A percentile compares a stretch with the other conserved stretches of the same genome.
These are phyloP conservation scores for Coemansia sp. DNA, from an alignment of 192 early-diverging fungal genomes.

Conservation along the genomic window DNA sequence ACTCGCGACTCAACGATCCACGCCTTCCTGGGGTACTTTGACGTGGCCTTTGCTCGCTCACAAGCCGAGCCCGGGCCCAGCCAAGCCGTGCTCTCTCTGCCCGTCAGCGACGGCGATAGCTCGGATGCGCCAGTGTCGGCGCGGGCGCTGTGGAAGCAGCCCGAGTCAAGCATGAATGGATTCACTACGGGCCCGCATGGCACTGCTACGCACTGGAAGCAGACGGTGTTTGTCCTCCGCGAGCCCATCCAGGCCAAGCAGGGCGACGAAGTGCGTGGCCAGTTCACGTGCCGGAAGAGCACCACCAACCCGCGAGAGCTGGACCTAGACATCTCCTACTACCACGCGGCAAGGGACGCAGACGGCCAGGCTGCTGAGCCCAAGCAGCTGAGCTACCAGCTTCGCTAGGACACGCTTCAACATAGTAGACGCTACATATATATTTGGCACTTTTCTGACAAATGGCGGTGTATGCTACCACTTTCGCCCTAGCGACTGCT, in stretches of 20 bases:
- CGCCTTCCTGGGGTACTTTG: constrained; percentile 90
- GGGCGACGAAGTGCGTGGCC: constrained; percentile 57
- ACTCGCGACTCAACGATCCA: constrained; percentile 65
- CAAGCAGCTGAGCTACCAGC: constrained; percentile 35
- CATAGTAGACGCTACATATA: not conserved
- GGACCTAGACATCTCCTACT: constrained; percentile 60
- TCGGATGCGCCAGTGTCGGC: constrained; percentile 8
- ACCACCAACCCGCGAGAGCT: constrained; percentile 68
- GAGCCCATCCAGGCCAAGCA: constrained; percentile 57
- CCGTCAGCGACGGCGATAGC: constrained; percentile 12
- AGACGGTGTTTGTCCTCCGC: constrained; percentile 78
- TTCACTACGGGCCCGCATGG: constrained; percentile 75
- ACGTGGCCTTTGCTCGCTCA: constrained; percentile 74
- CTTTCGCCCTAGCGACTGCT: constrained; percentile 52
- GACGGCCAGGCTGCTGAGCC: not conserved
- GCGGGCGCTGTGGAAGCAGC: constrained; percentile 38
- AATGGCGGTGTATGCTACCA: constrained; percentile 15
- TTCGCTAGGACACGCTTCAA: constrained; percentile 10
- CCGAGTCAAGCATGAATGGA: constrained; percentile 31
- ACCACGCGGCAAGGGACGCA: constrained; percentile 15
- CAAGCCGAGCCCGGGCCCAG: constrained; percentile 33
- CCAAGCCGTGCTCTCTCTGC: constrained; percentile 18
- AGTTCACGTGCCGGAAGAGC: constrained; percentile 65
- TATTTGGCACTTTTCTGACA: not conserved
- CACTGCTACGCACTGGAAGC: constrained; percentile 97